phyloP scores from a whole-genome alignment of 2,329 filamentous ascomycete genomes.

The Sporothrix pseudoabietina region DNA sequence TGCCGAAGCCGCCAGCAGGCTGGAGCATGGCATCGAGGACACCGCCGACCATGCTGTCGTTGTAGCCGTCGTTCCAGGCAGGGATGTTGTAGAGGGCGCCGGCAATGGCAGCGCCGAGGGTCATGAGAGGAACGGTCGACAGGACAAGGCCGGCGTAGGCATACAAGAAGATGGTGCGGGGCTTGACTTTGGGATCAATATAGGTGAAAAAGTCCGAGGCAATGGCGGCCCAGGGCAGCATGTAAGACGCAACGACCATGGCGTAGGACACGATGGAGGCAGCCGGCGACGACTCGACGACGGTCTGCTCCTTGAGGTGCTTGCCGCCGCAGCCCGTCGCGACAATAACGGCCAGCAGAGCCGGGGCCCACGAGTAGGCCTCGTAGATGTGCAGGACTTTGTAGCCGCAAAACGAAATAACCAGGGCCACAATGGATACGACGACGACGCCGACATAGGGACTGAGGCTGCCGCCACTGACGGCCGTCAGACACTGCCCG shows the following conservation, averaged over 20 bases:
- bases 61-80: slow-evolving; percentile 56
- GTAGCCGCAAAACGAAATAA: slow-evolving; percentile 35
- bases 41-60: slow-evolving; percentile 57
- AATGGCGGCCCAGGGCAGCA: slow-evolving; percentile 63
- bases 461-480: slow-evolving; percentile 52
- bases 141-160: slow-evolving; percentile 58
- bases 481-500: slow-evolving; percentile 60
- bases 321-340: slow-evolving; percentile 33
- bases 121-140: slow-evolving; percentile 62
- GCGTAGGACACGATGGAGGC: slow-evolving; percentile 54
- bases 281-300: slow-evolving; percentile 39
- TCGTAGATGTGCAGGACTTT: slow-evolving; percentile 35
- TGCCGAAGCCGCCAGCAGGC: slow-evolving; percentile 61
- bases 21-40: slow-evolving; percentile 62
- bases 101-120: slow-evolving; percentile 64
- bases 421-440: slow-evolving; percentile 39
- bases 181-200: slow-evolving; percentile 48
- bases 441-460: slow-evolving; percentile 63
- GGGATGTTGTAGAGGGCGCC: slow-evolving; percentile 59
- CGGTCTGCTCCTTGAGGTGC: slow-evolving; percentile 32
- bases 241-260: slow-evolving; percentile 64
- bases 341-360: slow-evolving; percentile 34
- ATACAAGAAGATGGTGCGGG: slow-evolving; percentile 53
- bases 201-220: slow-evolving; percentile 65
- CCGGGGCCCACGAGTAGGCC: slow-evolving; percentile 34